Evolutionary conservation across 768 basidiomycete species (phyloP), one percentile per base, ranked within the genome.

Genomic region (Tremella fuciformis): DNA sequence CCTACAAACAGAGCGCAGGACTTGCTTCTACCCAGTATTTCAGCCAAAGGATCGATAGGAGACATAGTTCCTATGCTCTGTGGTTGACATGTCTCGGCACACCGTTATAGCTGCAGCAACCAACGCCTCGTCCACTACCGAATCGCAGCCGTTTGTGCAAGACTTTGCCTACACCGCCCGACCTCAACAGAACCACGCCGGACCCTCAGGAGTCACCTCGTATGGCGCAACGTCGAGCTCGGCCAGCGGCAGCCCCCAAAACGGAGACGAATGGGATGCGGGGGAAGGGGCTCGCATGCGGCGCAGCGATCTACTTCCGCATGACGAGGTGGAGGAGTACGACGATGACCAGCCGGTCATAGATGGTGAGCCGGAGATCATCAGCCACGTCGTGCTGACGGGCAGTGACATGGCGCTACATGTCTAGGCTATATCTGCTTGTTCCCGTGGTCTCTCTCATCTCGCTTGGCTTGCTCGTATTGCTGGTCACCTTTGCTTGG

Each of bases 401-500:
- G 11, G 3, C 13, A 75, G 74, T 71, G 13, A 65, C 68, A 1
- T 75, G 71, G 67, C 51, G 50, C 58, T 67, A 70, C 34, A 69
- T 75, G 62, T 70, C 67, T 15, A 44, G 67, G 21, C 60, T 66
- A 21, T 75, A 75, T 50, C 57, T 73, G 24, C 63, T 73, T 2
- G 68, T 75, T n/a, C 74, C 74, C 2, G 47, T 71, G n/a, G 58
- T 71, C 47, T 69, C 71, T 1, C 42, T 66, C 3, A 24, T 73
- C 1, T 69, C 61, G 25, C 50, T 71, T 18, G 52, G 48, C 3
- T 34, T 42, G 0, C 47, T 76, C 13, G 59, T 73, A 7, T 49
- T 75, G 26, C 47, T 76, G 3, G 65, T 73, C 24, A 70, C 62
- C 13, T 75, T 62, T 40, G 75, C 71, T 7, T 76, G 75, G 75